phyloP scores from a whole-genome alignment of 1,284 basidiomycete species.

The Ganoderma lingzhi region DNA sequence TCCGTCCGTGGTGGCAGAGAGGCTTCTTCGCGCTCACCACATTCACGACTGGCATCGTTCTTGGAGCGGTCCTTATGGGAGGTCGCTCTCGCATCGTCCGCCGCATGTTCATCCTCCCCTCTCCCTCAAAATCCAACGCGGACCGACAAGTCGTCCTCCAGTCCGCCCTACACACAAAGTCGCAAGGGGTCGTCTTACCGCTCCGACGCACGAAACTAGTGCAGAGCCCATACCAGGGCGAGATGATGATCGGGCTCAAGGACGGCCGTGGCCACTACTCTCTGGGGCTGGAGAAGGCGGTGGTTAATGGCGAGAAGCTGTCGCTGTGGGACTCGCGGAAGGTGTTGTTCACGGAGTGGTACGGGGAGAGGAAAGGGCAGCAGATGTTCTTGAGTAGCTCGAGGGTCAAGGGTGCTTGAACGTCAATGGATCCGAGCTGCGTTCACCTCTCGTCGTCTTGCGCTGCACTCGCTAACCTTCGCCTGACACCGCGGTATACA shows the following conservation, averaged over 20 bases:
- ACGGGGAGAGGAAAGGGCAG: slow-evolving; percentile 29
- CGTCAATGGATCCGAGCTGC: neutral
- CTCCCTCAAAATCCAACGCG: slow-evolving; percentile 12
- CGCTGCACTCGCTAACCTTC: neutral
- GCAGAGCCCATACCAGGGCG: slow-evolving; percentile 32
- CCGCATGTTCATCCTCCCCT: slow-evolving; percentile 37
- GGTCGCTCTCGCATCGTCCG: slow-evolving; percentile 47
- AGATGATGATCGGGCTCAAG: slow-evolving; percentile 48
- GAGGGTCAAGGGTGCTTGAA: slow-evolving; percentile 15
- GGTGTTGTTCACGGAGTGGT: slow-evolving; percentile 36
- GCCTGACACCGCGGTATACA: neutral
- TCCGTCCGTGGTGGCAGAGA: slow-evolving; percentile 49
- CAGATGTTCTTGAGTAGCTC: slow-evolving; percentile 24
- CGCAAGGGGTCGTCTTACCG: slow-evolving; percentile 44
- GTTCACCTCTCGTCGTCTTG: neutral
- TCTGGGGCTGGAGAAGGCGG: slow-evolving; percentile 45
- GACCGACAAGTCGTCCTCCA: slow-evolving; percentile 43
- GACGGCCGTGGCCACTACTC: slow-evolving; percentile 51
- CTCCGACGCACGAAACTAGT: slow-evolving; percentile 21
- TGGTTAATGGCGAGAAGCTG: slow-evolving; percentile 44
- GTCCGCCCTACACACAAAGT: slow-evolving; percentile 45
- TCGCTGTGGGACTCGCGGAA: slow-evolving; percentile 34
- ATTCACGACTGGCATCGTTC: slow-evolving; percentile 43
- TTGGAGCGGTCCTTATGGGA: slow-evolving; percentile 45
- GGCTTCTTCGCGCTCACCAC: slow-evolving; percentile 42